These are phyloP conservation scores for Pestalotiopsis sp. DNA, from an alignment of 2,329 filamentous ascomycete species.

Conservation along the genomic window DNA sequence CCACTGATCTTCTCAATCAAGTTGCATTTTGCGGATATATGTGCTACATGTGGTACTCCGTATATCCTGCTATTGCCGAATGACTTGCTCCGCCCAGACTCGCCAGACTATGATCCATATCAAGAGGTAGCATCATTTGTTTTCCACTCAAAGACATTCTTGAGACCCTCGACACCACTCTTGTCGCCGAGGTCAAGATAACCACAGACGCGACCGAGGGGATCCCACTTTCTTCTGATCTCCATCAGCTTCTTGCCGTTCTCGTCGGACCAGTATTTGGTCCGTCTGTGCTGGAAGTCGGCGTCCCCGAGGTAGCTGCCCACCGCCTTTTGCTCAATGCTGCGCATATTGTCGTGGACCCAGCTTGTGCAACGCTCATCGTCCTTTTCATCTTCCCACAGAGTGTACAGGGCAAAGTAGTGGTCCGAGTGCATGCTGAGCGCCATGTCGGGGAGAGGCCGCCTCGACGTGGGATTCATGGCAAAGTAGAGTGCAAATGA, in stretches of 20 bases:
- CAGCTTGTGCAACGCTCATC: constrained; percentile 47
- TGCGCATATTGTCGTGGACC: constrained; percentile 43
- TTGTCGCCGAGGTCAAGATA: constrained; percentile 49
- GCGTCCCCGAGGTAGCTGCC: constrained; percentile 59
- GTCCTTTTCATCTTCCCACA: constrained; percentile 50
- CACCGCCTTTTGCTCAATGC: constrained; percentile 41
- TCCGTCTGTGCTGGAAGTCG: constrained; percentile 51
- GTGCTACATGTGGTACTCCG: background rate
- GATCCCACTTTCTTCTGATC: constrained; percentile 47
- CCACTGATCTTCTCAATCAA: background rate
- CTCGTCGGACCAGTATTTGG: constrained; percentile 50
- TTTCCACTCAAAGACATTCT: constrained; percentile 42
- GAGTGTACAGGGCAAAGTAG: constrained; percentile 56
- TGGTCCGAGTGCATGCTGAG: constrained; percentile 58
- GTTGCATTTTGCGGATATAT: background rate
- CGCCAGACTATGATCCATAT: background rate
- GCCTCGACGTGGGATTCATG: constrained; percentile 51
- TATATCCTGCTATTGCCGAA: background rate
- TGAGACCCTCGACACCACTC: constrained; percentile 43
- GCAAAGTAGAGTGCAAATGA: constrained; percentile 52
- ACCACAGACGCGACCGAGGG: constrained; percentile 42
- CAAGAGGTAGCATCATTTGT: background rate
- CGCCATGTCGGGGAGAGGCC: constrained; percentile 52
- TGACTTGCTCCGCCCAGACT: background rate
- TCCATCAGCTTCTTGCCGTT: constrained; percentile 44